Percentiles rank a stretch among this genome's conserved stretches.
Evolutionary conservation across 73 alveolate species (phyloP).

Genomic region (Blepharisma stoltei): DNA sequence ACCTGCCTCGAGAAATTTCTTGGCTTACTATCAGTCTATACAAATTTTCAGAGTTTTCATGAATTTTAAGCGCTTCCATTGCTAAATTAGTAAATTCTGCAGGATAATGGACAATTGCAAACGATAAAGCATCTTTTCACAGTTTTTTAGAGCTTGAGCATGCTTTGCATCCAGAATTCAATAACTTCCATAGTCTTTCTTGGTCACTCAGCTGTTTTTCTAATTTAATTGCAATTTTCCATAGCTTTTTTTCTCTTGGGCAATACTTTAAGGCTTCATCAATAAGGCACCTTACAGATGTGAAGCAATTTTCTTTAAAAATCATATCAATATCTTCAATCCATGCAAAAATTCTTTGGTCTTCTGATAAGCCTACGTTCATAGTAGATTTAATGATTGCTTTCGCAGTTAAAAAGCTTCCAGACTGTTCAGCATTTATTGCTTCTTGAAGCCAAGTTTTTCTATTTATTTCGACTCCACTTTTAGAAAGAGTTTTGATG

Average conservation of each 20-base stretch:
- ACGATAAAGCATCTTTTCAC: constrained; percentile 28
- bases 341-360: neutral
- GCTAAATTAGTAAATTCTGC: constrained; percentile 25
- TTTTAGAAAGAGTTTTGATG: constrained; percentile 52
- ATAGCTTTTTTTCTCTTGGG: constrained; percentile 17
- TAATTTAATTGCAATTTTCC: constrained; percentile 16
- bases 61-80: too few species aligned
- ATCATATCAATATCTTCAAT: constrained; percentile 13
- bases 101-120: constrained; percentile 32
- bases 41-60: too few species aligned
- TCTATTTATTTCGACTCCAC: constrained; percentile 46
- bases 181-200: neutral
- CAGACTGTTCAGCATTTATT: constrained; percentile 65
- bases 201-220: constrained; percentile 8
- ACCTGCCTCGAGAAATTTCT: too few species aligned
- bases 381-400: constrained; percentile 33
- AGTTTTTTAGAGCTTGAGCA: constrained; percentile 30
- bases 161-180: constrained; percentile 34
- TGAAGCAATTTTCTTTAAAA: neutral
- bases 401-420: constrained; percentile 49
- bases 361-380: constrained; percentile 3
- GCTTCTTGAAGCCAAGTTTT: constrained; percentile 85
- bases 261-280: constrained; percentile 1
- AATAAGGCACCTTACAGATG: neutral
- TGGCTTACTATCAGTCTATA: too few species aligned